phyloP scores from a whole-genome alignment of 1,139 yeast genomes.

The Schwanniomyces etchellsii region DNA sequence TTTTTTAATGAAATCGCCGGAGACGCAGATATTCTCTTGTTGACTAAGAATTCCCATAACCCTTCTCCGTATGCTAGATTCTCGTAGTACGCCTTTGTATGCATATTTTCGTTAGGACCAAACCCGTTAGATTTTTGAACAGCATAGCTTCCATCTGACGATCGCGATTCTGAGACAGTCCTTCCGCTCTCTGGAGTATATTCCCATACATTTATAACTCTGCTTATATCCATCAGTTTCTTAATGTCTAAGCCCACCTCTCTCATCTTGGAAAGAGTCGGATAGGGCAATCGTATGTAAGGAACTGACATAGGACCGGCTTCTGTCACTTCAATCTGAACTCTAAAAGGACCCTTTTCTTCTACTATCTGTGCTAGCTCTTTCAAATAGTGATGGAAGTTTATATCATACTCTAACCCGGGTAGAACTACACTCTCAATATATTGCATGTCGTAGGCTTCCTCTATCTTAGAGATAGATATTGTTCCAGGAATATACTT shows the following conservation, averaged over 20 bases:
- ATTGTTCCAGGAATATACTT: slow-evolving; percentile 18
- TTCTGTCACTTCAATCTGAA: slow-evolving; percentile 21
- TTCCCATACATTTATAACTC: slow-evolving; percentile 27
- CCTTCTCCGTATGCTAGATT: slow-evolving; percentile 26
- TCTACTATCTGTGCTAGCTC: slow-evolving; percentile 16
- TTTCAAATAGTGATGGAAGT: slow-evolving; percentile 20
- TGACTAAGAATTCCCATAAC: slow-evolving; percentile 25
- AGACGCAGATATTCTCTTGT: slow-evolving; percentile 1
- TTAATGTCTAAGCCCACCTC: slow-evolving; percentile 29
- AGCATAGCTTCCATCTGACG: slow-evolving; percentile 22
- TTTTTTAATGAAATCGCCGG: neutral
- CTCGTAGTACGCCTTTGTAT: slow-evolving; percentile 24
- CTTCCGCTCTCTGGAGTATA: slow-evolving; percentile 7
- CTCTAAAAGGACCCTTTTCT: slow-evolving; percentile 34
- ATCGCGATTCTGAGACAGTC: slow-evolving; percentile 7
- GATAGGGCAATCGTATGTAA: slow-evolving; percentile 23
- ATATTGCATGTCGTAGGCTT: slow-evolving; percentile 30
- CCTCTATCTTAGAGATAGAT: slow-evolving; percentile 11
- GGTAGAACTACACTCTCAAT: slow-evolving; percentile 33
- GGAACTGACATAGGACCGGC: slow-evolving; percentile 31
- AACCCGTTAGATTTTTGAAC: slow-evolving; percentile 25
- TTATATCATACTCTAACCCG: slow-evolving; percentile 30
- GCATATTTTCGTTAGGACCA: slow-evolving; percentile 22
- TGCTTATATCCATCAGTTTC: slow-evolving; percentile 18
- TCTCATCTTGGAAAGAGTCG: slow-evolving; percentile 14